Conservation (phyloP, 306 rosid genomes). For the Fragaria ananassa region DNA sequence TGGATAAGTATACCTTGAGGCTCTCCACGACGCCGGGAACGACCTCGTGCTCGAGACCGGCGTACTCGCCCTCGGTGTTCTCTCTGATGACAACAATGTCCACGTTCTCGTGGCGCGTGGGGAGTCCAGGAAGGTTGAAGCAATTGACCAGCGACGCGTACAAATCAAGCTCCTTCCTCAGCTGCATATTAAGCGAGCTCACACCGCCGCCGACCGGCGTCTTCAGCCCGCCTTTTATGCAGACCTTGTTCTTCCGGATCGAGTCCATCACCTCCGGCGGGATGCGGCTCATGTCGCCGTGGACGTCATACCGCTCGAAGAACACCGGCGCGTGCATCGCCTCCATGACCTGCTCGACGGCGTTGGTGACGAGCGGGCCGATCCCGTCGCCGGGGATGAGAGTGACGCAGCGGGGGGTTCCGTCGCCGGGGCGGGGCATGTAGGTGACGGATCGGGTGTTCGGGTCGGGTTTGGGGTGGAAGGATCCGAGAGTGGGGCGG, state of each 20-base stretch:
- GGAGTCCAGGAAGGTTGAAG: slow-evolving; percentile 61
- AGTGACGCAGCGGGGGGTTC: slow-evolving; percentile 70
- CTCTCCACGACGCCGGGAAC: slow-evolving; percentile 95
- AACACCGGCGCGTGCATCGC: slow-evolving; percentile 87
- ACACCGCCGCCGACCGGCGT: slow-evolving; percentile 95
- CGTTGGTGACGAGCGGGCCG: slow-evolving; percentile 76
- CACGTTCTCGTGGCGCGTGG: slow-evolving; percentile 77
- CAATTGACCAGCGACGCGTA: slow-evolving; percentile 76
- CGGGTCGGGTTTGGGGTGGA: slow-evolving; percentile 27
- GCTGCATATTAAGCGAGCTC: slow-evolving; percentile 69
- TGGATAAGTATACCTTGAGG: slow-evolving; percentile 56
- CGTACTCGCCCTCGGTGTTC: slow-evolving; percentile 93
- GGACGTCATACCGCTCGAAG: slow-evolving; percentile 79
- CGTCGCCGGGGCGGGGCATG: slow-evolving; percentile 76
- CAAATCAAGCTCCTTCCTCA: slow-evolving; percentile 83
- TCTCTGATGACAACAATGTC: slow-evolving; percentile 86
- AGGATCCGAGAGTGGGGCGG: slow-evolving; percentile 21
- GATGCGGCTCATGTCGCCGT: slow-evolving; percentile 64
- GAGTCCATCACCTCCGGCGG: slow-evolving; percentile 78
- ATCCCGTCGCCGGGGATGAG: slow-evolving; percentile 88
- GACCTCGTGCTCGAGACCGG: slow-evolving; percentile 95
- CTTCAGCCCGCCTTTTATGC: slow-evolving; percentile 70
- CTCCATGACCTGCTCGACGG: slow-evolving; percentile 89
- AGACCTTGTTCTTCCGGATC: slow-evolving; percentile 75
- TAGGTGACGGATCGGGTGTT: slow-evolving; percentile 45